These are phyloP conservation scores for Dryadomyces quercus-mongolicae DNA, from an alignment of 2,329 filamentous ascomycete species.

Conservation along the genomic window DNA sequence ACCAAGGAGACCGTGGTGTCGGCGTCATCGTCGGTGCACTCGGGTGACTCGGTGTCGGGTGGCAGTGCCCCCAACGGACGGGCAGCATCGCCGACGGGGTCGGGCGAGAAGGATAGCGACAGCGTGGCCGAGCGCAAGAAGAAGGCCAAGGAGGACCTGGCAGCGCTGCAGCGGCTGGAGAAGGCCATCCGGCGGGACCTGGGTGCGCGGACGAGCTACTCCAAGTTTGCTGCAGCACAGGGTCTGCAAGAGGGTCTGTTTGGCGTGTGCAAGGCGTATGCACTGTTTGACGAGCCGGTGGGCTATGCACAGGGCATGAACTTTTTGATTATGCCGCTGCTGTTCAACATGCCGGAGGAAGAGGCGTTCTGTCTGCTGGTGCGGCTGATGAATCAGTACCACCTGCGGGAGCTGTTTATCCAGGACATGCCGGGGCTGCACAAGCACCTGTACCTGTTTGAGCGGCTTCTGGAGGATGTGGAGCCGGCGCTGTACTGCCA, in stretches of 20 bases:
- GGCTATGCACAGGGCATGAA: conserved; percentile 99
- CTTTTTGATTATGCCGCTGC: conserved; percentile 88
- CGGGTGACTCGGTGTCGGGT: conserved; percentile 47
- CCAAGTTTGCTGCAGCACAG: conserved; percentile 84
- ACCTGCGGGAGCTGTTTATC: conserved; percentile 82
- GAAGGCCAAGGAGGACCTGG: conserved; percentile 66
- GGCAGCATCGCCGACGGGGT: conserved; percentile 20
- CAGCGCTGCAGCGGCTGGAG: conserved; percentile 68
- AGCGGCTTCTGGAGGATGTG: conserved; percentile 82
- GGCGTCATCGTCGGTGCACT: conserved; percentile 76
- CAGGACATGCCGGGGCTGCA: conserved; percentile 95
- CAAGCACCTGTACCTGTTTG: conserved; percentile 87
- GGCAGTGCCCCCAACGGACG: not conserved
- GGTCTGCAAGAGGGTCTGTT: conserved; percentile 90
- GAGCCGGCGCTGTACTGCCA: conserved; percentile 94
- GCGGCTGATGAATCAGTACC: conserved; percentile 92
- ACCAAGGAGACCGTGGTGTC: conserved; percentile 57
- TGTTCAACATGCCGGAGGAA: conserved; percentile 96
- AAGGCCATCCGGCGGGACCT: conserved; percentile 86
- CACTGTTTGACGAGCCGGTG: conserved; percentile 84
- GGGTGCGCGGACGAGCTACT: conserved; percentile 87
- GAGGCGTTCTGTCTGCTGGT: conserved; percentile 93
- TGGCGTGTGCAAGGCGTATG: conserved; percentile 94
- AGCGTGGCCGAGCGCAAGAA: conserved; percentile 58
- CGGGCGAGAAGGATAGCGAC: conserved; percentile 52